Conservation (phyloP, 352 stramenopile genomes). For the Phytophthora cryptogea region DNA sequence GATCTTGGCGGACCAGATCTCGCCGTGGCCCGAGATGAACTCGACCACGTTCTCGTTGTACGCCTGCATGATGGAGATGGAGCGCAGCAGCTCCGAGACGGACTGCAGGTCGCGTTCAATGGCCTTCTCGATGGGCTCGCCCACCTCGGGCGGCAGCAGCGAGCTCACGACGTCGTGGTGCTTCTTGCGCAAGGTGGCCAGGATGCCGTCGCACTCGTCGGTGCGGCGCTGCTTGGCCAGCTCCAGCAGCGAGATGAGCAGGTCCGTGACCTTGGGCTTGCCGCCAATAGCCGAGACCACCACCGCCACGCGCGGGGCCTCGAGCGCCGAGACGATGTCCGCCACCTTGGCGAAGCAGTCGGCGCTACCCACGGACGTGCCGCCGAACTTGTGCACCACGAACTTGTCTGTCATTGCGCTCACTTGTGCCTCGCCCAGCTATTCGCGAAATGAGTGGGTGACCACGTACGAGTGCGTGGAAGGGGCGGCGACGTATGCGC, state of each 20-base stretch:
- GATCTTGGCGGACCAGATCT: conserved; percentile 96
- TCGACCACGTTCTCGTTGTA: conserved; percentile 88
- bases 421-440: conserved; percentile 15
- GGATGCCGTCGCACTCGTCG: conserved; percentile 63
- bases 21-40: conserved; percentile 96
- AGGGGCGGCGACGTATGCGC: conserved; percentile 20
- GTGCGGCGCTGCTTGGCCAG: conserved; percentile 87
- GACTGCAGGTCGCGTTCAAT: conserved; percentile 72
- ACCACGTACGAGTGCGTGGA: conserved; percentile 2
- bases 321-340: conserved; percentile 63
- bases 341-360: conserved; percentile 89
- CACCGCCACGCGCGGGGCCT: conserved; percentile 66
- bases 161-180: conserved; percentile 73
- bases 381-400: conserved; percentile 98
- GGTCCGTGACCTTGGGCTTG: conserved; percentile 96
- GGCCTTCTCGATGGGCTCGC: conserved; percentile 53
- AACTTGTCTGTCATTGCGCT: conserved; percentile 58
- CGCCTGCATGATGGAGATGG: conserved; percentile 90
- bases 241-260: conserved; percentile 92
- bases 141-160: conserved; percentile 56
- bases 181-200: conserved; percentile 81
- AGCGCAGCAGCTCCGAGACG: conserved; percentile 77
- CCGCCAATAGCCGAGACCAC: conserved; percentile 96
- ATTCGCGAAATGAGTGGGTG: conserved; percentile 31
- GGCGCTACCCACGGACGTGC: conserved; percentile 93